These are phyloP conservation scores for Alisma plantagoaquatica DNA, from an alignment of 106 monocot species.

Conservation along the genomic window DNA sequence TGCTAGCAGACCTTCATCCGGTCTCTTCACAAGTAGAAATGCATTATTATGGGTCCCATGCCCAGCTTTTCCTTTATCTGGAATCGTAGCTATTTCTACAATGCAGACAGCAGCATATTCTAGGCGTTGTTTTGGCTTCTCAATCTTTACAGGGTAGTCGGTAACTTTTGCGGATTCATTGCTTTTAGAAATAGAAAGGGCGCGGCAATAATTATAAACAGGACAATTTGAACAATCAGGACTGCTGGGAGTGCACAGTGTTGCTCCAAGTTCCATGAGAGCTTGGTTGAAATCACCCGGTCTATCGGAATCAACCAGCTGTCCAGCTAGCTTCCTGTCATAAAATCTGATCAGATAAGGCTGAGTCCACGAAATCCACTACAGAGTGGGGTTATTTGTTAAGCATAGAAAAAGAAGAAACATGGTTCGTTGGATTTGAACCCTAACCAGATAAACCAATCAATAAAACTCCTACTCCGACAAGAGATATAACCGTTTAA, in stretches of 20 bases:
- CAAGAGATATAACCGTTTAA: background rate
- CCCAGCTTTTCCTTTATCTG: constrained; percentile 8
- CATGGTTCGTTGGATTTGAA: too few relatives aligned
- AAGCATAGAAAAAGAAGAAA: too few relatives aligned
- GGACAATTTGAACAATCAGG: constrained; percentile 77
- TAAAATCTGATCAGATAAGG: too few relatives aligned
- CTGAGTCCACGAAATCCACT: too few relatives aligned
- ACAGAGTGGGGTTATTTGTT: too few relatives aligned
- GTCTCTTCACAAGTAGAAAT: constrained; percentile 80
- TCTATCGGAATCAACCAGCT: constrained; percentile 68
- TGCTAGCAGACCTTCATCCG: too few relatives aligned
- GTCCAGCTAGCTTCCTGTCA: constrained; percentile 70
- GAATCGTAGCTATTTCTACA: constrained; percentile 40
- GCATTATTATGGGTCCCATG: constrained; percentile 6
- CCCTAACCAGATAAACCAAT: too few relatives aligned
- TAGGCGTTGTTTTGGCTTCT: constrained; percentile 55
- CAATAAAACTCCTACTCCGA: too few relatives aligned
- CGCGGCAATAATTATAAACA: constrained; percentile 58
- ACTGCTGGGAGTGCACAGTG: constrained; percentile 48
- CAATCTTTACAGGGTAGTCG: constrained; percentile 73
- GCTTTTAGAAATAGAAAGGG: constrained; percentile 44
- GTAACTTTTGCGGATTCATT: constrained; percentile 34
- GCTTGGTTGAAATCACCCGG: constrained; percentile 98
- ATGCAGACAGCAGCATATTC: constrained; percentile 90
- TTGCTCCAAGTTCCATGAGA: constrained; percentile 93